A percentile compares a stretch with the other conserved stretches of the same genome.
Conservation (phyloP, 139 green algal genomes). For the Marvania coccoides region DNA sequence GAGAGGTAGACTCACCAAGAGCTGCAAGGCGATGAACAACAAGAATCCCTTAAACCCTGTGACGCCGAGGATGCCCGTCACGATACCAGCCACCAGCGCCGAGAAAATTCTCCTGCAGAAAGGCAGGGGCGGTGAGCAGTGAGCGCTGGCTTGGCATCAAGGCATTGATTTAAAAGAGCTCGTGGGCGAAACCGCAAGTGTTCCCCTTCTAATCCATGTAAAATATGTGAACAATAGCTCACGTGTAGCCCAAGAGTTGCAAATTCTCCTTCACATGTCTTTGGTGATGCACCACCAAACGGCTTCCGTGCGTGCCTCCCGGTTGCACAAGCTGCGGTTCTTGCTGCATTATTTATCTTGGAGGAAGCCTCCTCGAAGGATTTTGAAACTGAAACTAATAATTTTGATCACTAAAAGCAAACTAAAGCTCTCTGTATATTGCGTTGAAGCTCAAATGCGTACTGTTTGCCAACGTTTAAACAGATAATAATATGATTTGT, state of each 20-base stretch:
- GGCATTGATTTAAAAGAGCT: background rate
- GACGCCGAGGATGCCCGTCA: constrained; percentile 31
- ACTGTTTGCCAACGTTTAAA: background rate
- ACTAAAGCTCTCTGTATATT: too few species aligned
- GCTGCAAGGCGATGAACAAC: constrained; percentile 29
- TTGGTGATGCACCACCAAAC: background rate
- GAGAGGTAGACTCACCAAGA: constrained; percentile 6
- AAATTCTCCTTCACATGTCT: background rate
- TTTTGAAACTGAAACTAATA: background rate
- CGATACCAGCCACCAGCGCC: constrained; percentile 30
- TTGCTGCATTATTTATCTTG: background rate
- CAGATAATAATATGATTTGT: background rate
- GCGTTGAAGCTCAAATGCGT: too few species aligned
- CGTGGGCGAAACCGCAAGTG: background rate
- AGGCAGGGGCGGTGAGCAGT: background rate
- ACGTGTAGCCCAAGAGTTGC: background rate
- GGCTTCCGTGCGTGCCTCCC: background rate
- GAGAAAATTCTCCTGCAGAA: constrained; percentile 23
- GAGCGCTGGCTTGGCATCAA: too few species aligned
- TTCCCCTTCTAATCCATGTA: background rate
- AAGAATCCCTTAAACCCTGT: constrained; percentile 40
- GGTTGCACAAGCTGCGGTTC: background rate
- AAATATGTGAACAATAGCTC: background rate
- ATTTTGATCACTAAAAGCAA: too few species aligned
- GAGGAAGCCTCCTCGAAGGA: background rate